phyloP scores from a whole-genome alignment of 306 rosid genomes.

The Trifolium repens region DNA sequence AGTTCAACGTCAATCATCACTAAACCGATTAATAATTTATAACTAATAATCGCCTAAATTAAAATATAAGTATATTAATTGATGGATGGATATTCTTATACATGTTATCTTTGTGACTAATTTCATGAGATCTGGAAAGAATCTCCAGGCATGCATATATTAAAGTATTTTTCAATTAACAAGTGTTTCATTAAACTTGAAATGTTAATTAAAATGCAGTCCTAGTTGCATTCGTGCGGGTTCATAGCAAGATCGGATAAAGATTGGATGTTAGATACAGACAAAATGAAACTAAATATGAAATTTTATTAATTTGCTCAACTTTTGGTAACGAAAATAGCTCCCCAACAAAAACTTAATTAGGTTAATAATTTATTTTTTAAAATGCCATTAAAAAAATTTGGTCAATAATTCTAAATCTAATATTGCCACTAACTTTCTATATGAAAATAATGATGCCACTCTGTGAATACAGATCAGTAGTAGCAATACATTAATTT shows the following conservation, averaged over 20 bases:
- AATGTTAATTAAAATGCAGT: slow-evolving; percentile 9
- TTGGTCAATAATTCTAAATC: background rate
- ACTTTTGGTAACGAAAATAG: background rate
- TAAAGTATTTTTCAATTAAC: background rate
- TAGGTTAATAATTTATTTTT: background rate
- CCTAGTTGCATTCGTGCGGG: background rate
- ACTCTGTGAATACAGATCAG: background rate
- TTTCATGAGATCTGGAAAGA: slow-evolving; percentile 15
- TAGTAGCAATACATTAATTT: background rate
- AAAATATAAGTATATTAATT: background rate
- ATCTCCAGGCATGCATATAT: background rate
- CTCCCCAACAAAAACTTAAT: background rate
- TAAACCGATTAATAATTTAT: too few relatives aligned
- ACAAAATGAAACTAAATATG: background rate
- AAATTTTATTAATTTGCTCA: background rate
- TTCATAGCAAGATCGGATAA: too few relatives aligned
- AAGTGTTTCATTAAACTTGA: slow-evolving; percentile 2
- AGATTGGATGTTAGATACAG: slow-evolving; percentile 20
- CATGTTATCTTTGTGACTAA: background rate
- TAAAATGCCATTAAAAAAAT: too few relatives aligned
- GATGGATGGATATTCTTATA: background rate
- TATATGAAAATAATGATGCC: background rate
- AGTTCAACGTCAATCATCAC: too few relatives aligned
- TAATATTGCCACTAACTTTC: background rate
- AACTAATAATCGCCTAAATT: background rate